Percentiles rank a stretch among this genome's conserved stretches.
Conservation (phyloP, 441 rosid species). For the Sinapis alba region DNA sequence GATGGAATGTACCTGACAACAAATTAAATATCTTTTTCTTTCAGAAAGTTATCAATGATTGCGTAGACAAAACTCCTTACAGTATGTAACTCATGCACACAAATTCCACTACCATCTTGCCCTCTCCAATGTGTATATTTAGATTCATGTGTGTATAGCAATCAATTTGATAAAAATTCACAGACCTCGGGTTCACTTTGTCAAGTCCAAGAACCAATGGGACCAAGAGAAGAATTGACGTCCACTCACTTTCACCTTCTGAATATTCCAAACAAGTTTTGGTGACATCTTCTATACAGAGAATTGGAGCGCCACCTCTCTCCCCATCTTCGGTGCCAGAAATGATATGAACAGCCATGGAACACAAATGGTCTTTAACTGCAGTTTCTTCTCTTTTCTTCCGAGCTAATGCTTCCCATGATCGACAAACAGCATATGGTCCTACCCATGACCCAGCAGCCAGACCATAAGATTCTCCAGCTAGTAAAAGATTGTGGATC, state of each 20-base stretch:
- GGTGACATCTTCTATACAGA: constrained; percentile 81
- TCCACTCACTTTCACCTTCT: constrained; percentile 65
- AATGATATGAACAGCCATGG: constrained; percentile 87
- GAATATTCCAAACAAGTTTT: constrained; percentile 74
- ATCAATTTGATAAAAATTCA: constrained; percentile 43
- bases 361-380: constrained; percentile 44
- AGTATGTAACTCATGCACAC: constrained; percentile 47
- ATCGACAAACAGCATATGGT: constrained; percentile 94
- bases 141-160: constrained; percentile 63
- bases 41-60: constrained; percentile 64
- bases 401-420: constrained; percentile 80
- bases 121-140: constrained; percentile 23
- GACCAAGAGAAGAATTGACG: constrained; percentile 83
- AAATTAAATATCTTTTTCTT: constrained; percentile 23
- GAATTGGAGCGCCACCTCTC: constrained; percentile 95
- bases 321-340: constrained; percentile 97
- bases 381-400: constrained; percentile 50
- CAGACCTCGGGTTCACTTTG: constrained; percentile 86
- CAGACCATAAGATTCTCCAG: constrained; percentile 86
- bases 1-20: constrained; percentile 79
- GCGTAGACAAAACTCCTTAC: constrained; percentile 62
- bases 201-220: constrained; percentile 98
- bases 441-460: constrained; percentile 99
- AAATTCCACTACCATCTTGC: constrained; percentile 62
- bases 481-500: constrained; percentile 84